Conservation (phyloP, 306 rosid genomes). For the Castanopsis chinensis region DNA sequence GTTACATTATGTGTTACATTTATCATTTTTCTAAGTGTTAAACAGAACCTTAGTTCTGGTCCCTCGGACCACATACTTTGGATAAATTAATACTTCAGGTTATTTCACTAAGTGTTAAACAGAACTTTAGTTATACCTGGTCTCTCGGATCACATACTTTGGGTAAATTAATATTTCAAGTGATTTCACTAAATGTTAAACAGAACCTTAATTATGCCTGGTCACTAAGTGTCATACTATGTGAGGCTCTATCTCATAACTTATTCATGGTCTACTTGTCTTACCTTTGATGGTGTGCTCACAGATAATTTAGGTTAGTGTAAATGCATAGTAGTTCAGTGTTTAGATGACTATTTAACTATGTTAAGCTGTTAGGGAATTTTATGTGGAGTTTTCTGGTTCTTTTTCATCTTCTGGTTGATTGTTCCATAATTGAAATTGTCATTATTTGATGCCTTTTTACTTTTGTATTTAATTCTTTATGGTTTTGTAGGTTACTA, state of each 20-base stretch:
- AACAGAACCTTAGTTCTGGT: too few species aligned
- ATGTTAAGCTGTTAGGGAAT: background rate
- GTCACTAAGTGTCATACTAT: background rate
- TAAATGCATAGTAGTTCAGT: background rate
- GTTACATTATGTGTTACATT: too few species aligned
- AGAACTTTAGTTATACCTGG: too few species aligned
- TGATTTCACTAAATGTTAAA: too few species aligned
- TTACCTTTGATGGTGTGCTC: too few species aligned
- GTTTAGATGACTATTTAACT: background rate
- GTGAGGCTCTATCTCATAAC: background rate
- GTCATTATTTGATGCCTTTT: background rate
- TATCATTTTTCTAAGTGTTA: too few species aligned
- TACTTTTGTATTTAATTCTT: conserved; percentile 1
- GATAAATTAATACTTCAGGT: too few species aligned
- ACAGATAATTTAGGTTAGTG: background rate
- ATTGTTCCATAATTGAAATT: background rate
- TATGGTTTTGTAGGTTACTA: conserved; percentile 48
- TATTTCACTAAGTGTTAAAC: too few species aligned
- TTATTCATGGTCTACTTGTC: background rate
- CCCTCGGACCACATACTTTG: too few species aligned
- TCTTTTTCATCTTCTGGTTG: background rate
- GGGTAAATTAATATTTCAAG: too few species aligned
- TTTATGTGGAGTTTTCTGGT: background rate
- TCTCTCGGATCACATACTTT: too few species aligned
- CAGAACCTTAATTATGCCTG: too few species aligned